Evolutionary conservation across 169 alveolate genomes (phyloP).

Genomic region (Eimeria falciformis): DNA sequence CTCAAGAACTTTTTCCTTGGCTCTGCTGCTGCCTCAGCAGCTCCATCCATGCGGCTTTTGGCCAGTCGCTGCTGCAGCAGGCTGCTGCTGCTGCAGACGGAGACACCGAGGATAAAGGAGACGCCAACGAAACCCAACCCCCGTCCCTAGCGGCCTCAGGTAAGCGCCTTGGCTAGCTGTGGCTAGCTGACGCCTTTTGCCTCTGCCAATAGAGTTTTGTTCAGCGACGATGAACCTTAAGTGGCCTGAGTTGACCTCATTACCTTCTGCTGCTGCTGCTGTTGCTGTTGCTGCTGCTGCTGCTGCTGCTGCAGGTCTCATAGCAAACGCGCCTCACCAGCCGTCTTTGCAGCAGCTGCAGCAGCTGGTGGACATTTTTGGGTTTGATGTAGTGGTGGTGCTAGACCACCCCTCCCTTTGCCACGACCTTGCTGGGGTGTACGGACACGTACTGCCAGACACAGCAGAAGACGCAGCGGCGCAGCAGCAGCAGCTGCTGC

Average conservation of each 20-base stretch:
- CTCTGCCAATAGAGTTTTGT: neutral
- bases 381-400: slow-evolving; percentile 86
- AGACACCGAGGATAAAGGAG: neutral
- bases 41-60: slow-evolving; percentile 31
- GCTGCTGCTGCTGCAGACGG: neutral
- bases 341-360: slow-evolving; percentile 84
- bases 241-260: no score
- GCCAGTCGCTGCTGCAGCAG: slow-evolving; percentile 29
- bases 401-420: slow-evolving; percentile 90
- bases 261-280: slow-evolving; percentile 1
- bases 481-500: neutral
- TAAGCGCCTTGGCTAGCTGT: neutral
- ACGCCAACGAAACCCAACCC: neutral
- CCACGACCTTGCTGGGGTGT: slow-evolving; percentile 82
- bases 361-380: slow-evolving; percentile 86
- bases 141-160: slow-evolving; percentile 21
- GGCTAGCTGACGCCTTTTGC: neutral
- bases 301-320: slow-evolving; percentile 83
- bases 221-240: no score
- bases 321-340: slow-evolving; percentile 91
- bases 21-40: slow-evolving; percentile 48
- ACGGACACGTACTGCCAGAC: slow-evolving; percentile 6
- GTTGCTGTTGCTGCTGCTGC: slow-evolving; percentile 13
- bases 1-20: slow-evolving; percentile 34
- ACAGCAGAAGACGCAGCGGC: slow-evolving; percentile 27